A percentile compares a stretch with the other conserved stretches of the same genome.
Evolutionary conservation across 352 stramenopile species (phyloP).

Genomic region (Pythium folliculosum): DNA sequence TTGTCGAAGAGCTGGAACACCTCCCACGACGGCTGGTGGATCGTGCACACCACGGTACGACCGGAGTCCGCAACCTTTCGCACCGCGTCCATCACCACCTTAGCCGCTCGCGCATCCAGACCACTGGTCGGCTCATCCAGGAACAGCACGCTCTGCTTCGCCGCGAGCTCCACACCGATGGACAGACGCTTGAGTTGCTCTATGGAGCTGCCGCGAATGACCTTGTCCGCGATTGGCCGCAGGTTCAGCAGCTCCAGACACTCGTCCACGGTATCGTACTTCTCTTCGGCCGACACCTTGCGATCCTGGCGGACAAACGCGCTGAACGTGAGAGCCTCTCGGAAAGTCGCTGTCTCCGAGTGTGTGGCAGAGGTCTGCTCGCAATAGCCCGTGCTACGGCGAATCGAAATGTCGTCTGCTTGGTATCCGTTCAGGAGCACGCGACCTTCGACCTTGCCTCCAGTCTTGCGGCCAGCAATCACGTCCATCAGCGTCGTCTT

Average conservation of each 20-base stretch:
- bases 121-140: constrained; percentile 58
- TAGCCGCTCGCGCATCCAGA: constrained; percentile 47
- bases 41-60: constrained; percentile 83
- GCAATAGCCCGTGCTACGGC: background rate
- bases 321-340: constrained; percentile 59
- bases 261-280: constrained; percentile 41
- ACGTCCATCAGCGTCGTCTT: no score
- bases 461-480: no score
- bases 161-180: constrained; percentile 80
- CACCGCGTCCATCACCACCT: constrained; percentile 55
- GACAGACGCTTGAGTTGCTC: constrained; percentile 44
- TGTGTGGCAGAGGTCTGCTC: constrained; percentile 5
- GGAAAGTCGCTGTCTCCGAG: background rate
- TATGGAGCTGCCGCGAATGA: constrained; percentile 33
- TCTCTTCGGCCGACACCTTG: constrained; percentile 24
- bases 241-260: constrained; percentile 41
- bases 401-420: no score
- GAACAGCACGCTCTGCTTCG: constrained; percentile 77
- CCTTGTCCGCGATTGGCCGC: constrained; percentile 33
- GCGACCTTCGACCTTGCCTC: no score
- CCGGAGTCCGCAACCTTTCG: constrained; percentile 51
- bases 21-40: constrained; percentile 81
- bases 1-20: constrained; percentile 79
- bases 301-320: constrained; percentile 54
- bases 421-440: no score